These are phyloP conservation scores for Triangularia verruculosa DNA, from an alignment of 2,329 filamentous ascomycete species.

Conservation along the genomic window DNA sequence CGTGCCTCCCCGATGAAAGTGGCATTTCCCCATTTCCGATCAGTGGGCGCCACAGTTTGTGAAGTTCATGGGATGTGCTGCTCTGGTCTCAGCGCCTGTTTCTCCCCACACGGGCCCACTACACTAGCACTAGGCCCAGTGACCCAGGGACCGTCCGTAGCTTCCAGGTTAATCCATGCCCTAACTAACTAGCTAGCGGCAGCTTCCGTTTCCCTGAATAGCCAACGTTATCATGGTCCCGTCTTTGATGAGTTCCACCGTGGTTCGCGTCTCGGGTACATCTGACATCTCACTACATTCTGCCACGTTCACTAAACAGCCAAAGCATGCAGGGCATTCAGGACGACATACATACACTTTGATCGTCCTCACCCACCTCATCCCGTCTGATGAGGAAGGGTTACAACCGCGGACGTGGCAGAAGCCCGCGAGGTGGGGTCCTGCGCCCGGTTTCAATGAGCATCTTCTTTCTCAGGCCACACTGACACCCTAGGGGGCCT, in stretches of 20 bases:
- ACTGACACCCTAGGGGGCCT: neutral
- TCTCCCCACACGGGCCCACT: neutral
- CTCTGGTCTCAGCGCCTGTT: no score
- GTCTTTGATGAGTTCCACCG: neutral
- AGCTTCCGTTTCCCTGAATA: neutral
- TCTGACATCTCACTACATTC: neutral
- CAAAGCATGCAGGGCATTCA: neutral
- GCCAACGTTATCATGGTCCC: neutral
- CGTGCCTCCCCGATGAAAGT: neutral
- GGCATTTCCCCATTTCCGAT: neutral
- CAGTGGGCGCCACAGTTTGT: neutral
- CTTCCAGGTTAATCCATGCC: no score
- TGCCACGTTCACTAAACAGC: neutral
- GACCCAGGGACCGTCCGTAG: neutral
- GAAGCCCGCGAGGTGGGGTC: neutral
- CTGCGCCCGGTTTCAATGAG: neutral
- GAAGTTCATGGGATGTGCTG: no score
- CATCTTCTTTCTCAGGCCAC: neutral
- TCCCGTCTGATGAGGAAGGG: no score
- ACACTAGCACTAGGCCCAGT: neutral
- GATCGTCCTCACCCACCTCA: neutral
- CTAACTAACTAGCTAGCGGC: no score
- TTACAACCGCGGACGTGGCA: constrained; percentile 1
- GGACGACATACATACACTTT: neutral
- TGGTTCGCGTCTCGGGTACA: neutral